Base-by-base conservation (phyloP, 2,329 filamentous ascomycete species). In the Epichloe uncinata region DNA sequence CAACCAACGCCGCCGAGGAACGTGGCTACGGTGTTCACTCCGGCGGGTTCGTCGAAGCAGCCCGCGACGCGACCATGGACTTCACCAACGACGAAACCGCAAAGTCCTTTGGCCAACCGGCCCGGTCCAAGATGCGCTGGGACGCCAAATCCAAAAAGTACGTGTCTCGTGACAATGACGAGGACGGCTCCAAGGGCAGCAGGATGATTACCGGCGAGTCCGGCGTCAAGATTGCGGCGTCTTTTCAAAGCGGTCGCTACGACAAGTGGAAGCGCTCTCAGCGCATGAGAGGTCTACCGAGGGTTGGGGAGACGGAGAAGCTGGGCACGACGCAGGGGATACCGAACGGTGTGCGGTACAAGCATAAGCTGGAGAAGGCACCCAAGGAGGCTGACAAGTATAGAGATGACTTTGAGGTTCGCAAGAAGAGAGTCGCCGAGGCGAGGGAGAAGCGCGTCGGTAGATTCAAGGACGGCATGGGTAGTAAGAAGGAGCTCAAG, bases 71-170 rank as follows among this genome's bases (percentile, higher is more conserved):
- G 2, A 85, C 88, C 38, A 95, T 98, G 87, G 93, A 97, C 66
- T 81, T 98, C 12, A 84, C 79, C 53, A 89, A 89, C 62, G 93
- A 98, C 67, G 93, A 97, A 57, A 79, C 78, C 11, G 79, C 80
- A 58, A 86, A 87, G 62, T 77, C 79, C 1, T 94, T 96, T 64
- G 89, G 81, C 54, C 81, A 87, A 59, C 81, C 88, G 3, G 78
- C 82, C 44, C 84, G 82, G 58, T 69, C 82, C 45, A 79, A 82
- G 57, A 84, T 95, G 82, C 84, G 93, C 57, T 98, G 93, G 93
- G 93, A 98, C 72, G 91, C 94, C 73, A 95, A 95, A 68, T 80
- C 82, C 61, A 94, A 87, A 70, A 97, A 96, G 69, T 98, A 97
- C 70, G 91, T 98, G 36, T 75, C 87, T 12, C 81, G 87, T 36